phyloP scores from a whole-genome alignment of 1,284 basidiomycete genomes.

The Ceratobasidium sp. region DNA sequence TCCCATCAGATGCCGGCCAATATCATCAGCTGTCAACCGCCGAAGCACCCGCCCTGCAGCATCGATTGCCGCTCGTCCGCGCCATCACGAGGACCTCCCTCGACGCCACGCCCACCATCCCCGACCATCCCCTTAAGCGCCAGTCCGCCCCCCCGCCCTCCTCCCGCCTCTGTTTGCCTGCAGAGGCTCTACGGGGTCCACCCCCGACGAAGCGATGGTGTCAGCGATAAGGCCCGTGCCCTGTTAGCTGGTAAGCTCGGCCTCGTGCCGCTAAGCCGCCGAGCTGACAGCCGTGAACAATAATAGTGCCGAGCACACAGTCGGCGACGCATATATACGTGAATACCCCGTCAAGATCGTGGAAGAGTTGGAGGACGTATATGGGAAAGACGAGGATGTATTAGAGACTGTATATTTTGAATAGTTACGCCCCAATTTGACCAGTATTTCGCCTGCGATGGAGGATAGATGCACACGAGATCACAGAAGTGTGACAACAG shows the following conservation, averaged over 20 bases:
- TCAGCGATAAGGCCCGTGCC: neutral
- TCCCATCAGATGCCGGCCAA: no score
- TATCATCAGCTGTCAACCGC: constrained; percentile 4
- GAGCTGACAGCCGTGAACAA: neutral
- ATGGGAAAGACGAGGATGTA: no score
- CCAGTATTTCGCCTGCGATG: no score
- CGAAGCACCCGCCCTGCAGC: neutral
- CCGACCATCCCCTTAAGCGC: neutral
- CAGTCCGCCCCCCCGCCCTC: neutral
- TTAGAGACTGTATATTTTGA: no score
- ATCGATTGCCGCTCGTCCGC: constrained; percentile 2
- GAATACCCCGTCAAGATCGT: no score
- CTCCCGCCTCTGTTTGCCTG: neutral
- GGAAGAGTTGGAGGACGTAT: no score
- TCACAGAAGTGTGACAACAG: no score
- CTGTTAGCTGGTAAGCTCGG: neutral
- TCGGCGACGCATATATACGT: neutral
- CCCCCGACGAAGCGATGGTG: neutral
- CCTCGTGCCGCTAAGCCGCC: constrained; percentile 4
- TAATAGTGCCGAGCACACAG: neutral
- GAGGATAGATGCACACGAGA: no score
- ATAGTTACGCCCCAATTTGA: no score
- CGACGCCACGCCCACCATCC: neutral
- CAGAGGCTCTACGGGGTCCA: neutral
- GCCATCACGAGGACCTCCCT: neutral